These are phyloP conservation scores for Macrophomina pseudophaseolina DNA, from an alignment of 2,329 filamentous ascomycete genomes.

Conservation along the genomic window DNA sequence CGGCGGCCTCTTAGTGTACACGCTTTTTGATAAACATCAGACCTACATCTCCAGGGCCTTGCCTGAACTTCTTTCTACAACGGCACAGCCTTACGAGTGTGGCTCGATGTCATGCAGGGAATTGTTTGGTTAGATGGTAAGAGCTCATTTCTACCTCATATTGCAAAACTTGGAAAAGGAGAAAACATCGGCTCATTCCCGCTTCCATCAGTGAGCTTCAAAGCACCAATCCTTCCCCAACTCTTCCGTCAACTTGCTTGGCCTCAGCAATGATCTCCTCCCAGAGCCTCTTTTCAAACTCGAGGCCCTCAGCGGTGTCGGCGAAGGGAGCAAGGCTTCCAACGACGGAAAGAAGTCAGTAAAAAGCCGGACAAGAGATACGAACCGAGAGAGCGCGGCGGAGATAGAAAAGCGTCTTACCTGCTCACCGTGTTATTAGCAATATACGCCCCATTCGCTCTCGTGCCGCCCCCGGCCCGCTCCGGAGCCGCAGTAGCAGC, in stretches of 20 bases:
- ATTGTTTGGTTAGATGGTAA: too few species aligned
- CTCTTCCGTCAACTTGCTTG: neutral
- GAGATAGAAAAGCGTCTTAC: neutral
- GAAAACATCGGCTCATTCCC: neutral
- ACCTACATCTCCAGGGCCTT: too few species aligned
- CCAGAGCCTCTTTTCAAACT: neutral
- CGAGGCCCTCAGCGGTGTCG: neutral
- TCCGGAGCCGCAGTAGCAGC: neutral
- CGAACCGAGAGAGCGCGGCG: too few species aligned
- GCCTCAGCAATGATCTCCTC: neutral
- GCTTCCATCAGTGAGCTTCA: neutral
- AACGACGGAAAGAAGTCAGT: too few species aligned
- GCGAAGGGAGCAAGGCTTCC: neutral
- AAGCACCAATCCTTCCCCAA: neutral
- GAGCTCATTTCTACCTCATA: neutral
- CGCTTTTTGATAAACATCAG: too few species aligned
- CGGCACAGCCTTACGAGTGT: too few species aligned
- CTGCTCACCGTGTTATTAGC: neutral
- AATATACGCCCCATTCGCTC: neutral
- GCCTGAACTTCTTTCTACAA: too few species aligned
- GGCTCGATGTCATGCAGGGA: too few species aligned
- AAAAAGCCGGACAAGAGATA: too few species aligned
- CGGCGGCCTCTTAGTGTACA: too few species aligned
- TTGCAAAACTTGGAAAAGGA: neutral
- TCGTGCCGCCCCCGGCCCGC: neutral